Conservation (phyloP, 805 yeast species). For the Ogataea trehaloabstinens region DNA sequence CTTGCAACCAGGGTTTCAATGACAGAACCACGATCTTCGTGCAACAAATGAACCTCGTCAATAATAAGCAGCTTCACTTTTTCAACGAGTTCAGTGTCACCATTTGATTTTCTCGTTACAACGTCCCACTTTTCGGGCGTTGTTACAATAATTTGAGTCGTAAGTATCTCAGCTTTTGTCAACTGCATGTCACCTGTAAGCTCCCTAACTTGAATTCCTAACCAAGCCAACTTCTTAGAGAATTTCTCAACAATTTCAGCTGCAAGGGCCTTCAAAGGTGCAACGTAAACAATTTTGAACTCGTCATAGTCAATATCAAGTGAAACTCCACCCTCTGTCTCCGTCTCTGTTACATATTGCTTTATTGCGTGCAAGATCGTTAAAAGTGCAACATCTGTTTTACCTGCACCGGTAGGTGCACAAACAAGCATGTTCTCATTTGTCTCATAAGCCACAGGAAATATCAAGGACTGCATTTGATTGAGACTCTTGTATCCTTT, state of each 20-base stretch:
- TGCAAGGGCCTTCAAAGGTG: slow-evolving; percentile 91
- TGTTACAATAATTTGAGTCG: slow-evolving; percentile 86
- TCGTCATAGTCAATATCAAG: slow-evolving; percentile 76
- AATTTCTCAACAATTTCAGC: slow-evolving; percentile 95
- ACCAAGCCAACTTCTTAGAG: slow-evolving; percentile 71
- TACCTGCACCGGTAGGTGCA: slow-evolving; percentile 99
- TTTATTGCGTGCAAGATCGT: slow-evolving; percentile 76
- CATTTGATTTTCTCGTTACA: slow-evolving; percentile 88
- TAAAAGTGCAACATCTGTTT: slow-evolving; percentile 87
- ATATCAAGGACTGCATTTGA: slow-evolving; percentile 87
- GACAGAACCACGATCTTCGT: slow-evolving; percentile 97
- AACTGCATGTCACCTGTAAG: slow-evolving; percentile 95
- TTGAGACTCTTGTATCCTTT: slow-evolving; percentile 73
- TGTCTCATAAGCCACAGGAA: slow-evolving; percentile 87
- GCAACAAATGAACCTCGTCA: slow-evolving; percentile 94
- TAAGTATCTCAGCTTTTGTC: slow-evolving; percentile 72
- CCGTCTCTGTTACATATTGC: slow-evolving; percentile 58
- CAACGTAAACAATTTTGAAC: slow-evolving; percentile 89
- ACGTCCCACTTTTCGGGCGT: slow-evolving; percentile 99
- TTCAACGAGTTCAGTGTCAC: slow-evolving; percentile 80
- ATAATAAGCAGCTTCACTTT: slow-evolving; percentile 85
- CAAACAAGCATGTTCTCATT: slow-evolving; percentile 94
- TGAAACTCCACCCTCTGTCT: slow-evolving; percentile 45
- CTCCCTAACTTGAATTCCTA: slow-evolving; percentile 84
- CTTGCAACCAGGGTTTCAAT: slow-evolving; percentile 94